phyloP scores from a whole-genome alignment of 371 early-diverging fungal species.

The Dinochytrium kinnereticum region DNA sequence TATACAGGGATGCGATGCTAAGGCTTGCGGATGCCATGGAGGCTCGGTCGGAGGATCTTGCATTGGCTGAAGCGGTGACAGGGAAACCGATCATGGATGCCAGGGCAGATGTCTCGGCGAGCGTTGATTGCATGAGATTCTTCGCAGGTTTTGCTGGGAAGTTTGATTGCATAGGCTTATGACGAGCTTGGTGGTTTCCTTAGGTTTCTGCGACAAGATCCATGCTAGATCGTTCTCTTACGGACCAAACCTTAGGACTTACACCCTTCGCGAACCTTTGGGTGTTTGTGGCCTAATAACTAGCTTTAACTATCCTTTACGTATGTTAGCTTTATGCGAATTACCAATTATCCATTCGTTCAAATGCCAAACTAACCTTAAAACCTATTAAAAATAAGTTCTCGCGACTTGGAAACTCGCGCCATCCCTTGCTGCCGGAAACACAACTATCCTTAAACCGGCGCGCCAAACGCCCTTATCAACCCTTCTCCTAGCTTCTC shows the following conservation, averaged over 20 bases:
- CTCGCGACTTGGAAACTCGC: conserved; percentile 86
- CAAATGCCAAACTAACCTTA: too few relatives aligned
- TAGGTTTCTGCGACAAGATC: conserved; percentile 77
- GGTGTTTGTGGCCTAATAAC: conserved; percentile 84
- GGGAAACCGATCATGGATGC: conserved; percentile 77
- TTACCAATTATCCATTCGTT: not conserved
- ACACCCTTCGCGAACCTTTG: conserved; percentile 76
- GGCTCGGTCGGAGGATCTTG: conserved; percentile 66
- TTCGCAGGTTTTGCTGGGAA: conserved; percentile 67
- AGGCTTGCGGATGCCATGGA: conserved; percentile 71
- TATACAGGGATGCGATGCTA: conserved; percentile 30
- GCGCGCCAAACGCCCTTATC: conserved; percentile 71
- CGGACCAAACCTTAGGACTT: conserved; percentile 53
- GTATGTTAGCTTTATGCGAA: not conserved
- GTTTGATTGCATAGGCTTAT: not conserved
- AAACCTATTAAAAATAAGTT: too few relatives aligned
- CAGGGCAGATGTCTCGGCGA: conserved; percentile 62
- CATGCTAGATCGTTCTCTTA: conserved; percentile 60
- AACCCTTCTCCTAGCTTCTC: conserved; percentile 50
- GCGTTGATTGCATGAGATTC: conserved; percentile 74
- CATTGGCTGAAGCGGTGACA: conserved; percentile 74
- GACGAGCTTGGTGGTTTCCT: not conserved
- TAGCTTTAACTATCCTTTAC: conserved; percentile 83
- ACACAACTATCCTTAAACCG: conserved; percentile 63
- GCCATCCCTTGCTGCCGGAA: conserved; percentile 80